Evolutionary conservation across 108 stramenopile genomes (phyloP).

Genomic region (Aurantiochytrium sp.): DNA sequence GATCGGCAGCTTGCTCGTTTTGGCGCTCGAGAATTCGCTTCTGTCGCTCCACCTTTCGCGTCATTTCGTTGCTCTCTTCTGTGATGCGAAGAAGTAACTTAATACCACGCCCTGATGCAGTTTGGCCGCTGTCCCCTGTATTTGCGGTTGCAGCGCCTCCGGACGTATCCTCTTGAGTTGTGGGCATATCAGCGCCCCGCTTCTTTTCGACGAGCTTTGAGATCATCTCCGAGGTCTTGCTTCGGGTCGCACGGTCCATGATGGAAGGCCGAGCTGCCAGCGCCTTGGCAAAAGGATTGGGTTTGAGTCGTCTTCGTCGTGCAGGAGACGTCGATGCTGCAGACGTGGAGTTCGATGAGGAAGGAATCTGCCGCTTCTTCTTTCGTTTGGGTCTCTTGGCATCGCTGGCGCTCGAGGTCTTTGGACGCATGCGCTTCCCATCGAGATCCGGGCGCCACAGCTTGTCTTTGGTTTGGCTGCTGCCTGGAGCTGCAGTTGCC

Average conservation of each 20-base stretch:
- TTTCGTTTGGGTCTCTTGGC: too few species aligned
- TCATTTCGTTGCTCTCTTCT: slow-evolving; percentile 7
- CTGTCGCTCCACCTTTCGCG: not conserved
- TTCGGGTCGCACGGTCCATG: not conserved
- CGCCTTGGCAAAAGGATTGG: not conserved
- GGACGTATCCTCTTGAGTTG: too few species aligned
- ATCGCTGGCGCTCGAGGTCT: too few species aligned
- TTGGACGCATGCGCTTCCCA: too few species aligned
- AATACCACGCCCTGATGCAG: not conserved
- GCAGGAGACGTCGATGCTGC: not conserved
- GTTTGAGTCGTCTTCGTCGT: not conserved
- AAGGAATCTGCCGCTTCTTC: too few species aligned
- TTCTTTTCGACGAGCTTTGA: not conserved
- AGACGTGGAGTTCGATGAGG: not conserved
- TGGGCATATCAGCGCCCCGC: not conserved
- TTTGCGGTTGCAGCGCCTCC: not conserved
- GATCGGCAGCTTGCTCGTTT: not conserved
- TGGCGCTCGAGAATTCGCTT: not conserved
- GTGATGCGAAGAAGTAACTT: not conserved
- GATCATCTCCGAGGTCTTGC: not conserved
- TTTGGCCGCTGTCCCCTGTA: not conserved
- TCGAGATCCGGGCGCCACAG: too few species aligned
- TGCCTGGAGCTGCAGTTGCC: too few species aligned
- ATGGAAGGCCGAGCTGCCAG: not conserved
- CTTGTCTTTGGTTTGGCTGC: too few species aligned